Evolutionary conservation across 2,329 filamentous ascomycete genomes (phyloP).

Genomic region (Fusarium annulatum): DNA sequence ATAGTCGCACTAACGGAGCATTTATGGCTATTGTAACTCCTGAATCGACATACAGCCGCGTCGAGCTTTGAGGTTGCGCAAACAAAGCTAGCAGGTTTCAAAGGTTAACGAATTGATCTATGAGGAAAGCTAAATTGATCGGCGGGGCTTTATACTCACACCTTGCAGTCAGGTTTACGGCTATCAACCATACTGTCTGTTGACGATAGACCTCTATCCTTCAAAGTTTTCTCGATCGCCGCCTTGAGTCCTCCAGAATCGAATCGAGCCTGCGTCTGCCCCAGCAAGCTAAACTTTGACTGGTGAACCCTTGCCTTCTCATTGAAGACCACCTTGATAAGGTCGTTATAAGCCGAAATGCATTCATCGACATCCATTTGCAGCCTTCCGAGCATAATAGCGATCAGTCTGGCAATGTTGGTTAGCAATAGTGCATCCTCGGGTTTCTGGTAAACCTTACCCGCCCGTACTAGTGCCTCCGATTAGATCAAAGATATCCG

Average conservation of each 20-base stretch:
- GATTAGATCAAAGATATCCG: conserved; percentile 2
- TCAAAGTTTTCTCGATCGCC: neutral
- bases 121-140: too few species aligned
- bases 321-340: neutral
- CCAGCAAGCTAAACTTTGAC: neutral
- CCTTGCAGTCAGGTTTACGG: neutral
- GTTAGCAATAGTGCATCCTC: neutral
- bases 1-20: accelerated
- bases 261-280: neutral
- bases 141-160: neutral
- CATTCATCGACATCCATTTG: neutral
- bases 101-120: neutral
- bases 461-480: conserved; percentile 10
- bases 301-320: neutral
- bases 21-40: neutral
- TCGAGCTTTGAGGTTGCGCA: neutral
- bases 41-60: neutral
- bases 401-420: neutral
- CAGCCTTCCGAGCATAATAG: conserved; percentile 1
- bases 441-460: neutral
- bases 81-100: neutral
- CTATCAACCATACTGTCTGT: neutral
- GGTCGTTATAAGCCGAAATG: neutral
- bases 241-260: neutral
- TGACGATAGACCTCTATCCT: neutral